These are phyloP conservation scores for Neurospora sp. DNA, from an alignment of 495 filamentous ascomycete species.

Conservation along the genomic window DNA sequence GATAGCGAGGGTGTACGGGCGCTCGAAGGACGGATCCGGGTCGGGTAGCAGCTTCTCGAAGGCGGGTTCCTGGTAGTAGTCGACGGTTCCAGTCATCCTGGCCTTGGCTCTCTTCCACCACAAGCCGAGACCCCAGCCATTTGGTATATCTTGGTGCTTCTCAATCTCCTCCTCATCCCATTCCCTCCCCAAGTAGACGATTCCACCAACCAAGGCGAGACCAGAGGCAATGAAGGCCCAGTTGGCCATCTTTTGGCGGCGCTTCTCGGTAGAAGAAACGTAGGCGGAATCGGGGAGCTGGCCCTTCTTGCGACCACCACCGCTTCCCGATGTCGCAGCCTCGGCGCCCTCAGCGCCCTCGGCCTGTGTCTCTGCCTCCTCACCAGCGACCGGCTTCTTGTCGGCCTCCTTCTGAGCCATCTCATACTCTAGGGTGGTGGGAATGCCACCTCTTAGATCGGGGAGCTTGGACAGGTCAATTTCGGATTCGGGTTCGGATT, in stretches of 20 bases:
- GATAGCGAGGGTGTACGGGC: conserved; percentile 87
- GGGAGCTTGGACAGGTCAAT: conserved; percentile 53
- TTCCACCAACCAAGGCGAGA: conserved; percentile 18
- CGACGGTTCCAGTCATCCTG: conserved; percentile 58
- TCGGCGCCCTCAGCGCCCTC: conserved; percentile 23
- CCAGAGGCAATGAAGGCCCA: conserved; percentile 41
- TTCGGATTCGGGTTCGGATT: conserved; percentile 18
- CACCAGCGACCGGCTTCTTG: neutral
- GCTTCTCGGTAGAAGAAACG: conserved; percentile 78
- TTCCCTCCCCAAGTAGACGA: conserved; percentile 66
- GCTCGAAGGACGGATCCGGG: conserved; percentile 65
- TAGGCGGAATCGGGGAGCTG: conserved; percentile 76
- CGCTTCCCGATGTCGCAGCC: conserved; percentile 35
- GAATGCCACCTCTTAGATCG: conserved; percentile 84
- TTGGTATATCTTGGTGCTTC: conserved; percentile 56
- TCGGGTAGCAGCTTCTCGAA: conserved; percentile 92
- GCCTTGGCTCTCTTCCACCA: conserved; percentile 74
- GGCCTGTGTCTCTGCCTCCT: neutral
- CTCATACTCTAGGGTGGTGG: conserved; percentile 75
- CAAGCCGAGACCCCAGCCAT: conserved; percentile 46
- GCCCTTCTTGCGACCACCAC: conserved; percentile 38
- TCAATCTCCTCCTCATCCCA: conserved; percentile 69
- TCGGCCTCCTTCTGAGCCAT: conserved; percentile 19
- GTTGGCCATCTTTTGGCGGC: conserved; percentile 60
- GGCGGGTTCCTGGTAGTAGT: conserved; percentile 92